These are phyloP conservation scores for Verticillium zaregamsianum DNA, from an alignment of 2,329 filamentous ascomycete genomes.

Conservation along the genomic window DNA sequence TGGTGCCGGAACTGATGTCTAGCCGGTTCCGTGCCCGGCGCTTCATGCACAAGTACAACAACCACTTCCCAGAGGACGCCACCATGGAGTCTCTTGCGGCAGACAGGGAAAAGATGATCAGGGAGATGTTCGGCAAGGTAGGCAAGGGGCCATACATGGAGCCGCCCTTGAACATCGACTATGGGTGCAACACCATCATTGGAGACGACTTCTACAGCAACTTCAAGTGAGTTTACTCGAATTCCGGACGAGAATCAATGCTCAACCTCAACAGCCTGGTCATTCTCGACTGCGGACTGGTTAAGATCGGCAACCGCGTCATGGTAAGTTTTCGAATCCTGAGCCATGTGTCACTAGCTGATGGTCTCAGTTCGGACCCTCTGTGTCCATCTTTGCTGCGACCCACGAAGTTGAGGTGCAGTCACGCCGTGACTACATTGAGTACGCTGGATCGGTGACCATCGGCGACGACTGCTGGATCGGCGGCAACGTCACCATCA, in stretches of 20 bases:
- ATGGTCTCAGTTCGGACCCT: constrained; percentile 63
- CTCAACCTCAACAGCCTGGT: constrained; percentile 34
- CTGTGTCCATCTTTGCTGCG: constrained; percentile 65
- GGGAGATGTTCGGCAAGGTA: constrained; percentile 42
- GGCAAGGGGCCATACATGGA: constrained; percentile 55
- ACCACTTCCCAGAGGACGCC: constrained; percentile 44
- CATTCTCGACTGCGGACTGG: constrained; percentile 69
- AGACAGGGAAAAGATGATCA: constrained; percentile 41
- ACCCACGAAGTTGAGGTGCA: constrained; percentile 65
- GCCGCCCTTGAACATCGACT: constrained; percentile 59
- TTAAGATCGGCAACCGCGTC: constrained; percentile 66
- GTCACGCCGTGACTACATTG: constrained; percentile 40
- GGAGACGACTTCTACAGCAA: constrained; percentile 62
- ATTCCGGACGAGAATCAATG: no score
- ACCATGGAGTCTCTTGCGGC: constrained; percentile 31
- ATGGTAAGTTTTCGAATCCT: constrained; percentile 62
- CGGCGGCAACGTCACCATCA: constrained; percentile 43
- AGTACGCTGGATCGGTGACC: constrained; percentile 40
- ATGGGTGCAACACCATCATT: constrained; percentile 60
- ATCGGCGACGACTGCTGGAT: constrained; percentile 55
- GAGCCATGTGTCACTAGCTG: constrained; percentile 63
- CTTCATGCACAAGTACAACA: constrained; percentile 56
- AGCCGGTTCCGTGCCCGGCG: constrained; percentile 51
- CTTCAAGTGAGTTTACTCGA: constrained; percentile 34
- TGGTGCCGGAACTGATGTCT: constrained; percentile 41